Percentiles rank a stretch among this genome's conserved stretches.
phyloP scores from a whole-genome alignment of 768 basidiomycete species.

The Termitomyces bulborhizus region DNA sequence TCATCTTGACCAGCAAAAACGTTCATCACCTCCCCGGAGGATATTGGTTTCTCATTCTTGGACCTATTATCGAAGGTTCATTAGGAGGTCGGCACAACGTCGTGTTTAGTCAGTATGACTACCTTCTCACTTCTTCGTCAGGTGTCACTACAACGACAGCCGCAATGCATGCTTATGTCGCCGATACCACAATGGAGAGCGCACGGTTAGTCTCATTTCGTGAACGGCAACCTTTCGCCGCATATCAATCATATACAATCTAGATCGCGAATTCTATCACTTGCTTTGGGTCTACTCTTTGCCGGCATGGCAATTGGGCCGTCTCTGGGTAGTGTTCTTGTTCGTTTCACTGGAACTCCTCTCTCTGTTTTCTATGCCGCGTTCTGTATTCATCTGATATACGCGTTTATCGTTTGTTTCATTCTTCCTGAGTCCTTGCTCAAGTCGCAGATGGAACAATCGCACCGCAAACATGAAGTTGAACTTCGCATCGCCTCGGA shows the following conservation, averaged over 20 bases:
- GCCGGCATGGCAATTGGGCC: constrained; percentile 77
- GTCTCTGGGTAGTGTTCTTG: constrained; percentile 58
- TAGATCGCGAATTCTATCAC: constrained; percentile 62
- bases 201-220: constrained; percentile 35
- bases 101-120: background rate
- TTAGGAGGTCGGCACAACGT: constrained; percentile 54
- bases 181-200: constrained; percentile 56
- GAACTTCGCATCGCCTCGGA: constrained; percentile 18
- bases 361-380: constrained; percentile 73
- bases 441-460: constrained; percentile 35
- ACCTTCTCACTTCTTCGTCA: background rate
- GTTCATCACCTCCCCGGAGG: constrained; percentile 65
- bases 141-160: constrained; percentile 47
- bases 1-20: constrained; percentile 59
- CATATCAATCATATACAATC: too few species aligned
- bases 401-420: constrained; percentile 43
- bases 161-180: constrained; percentile 57
- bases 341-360: constrained; percentile 46
- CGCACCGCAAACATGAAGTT: constrained; percentile 28
- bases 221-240: background rate
- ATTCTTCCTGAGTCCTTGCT: constrained; percentile 79
- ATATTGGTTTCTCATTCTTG: constrained; percentile 72
- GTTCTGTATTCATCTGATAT: constrained; percentile 40
- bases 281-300: constrained; percentile 62
- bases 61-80: constrained; percentile 59